A percentile compares a stretch with the other conserved stretches of the same genome.
phyloP scores from a whole-genome alignment of 345 rosid genomes.

The Laguncularia racemosa region DNA sequence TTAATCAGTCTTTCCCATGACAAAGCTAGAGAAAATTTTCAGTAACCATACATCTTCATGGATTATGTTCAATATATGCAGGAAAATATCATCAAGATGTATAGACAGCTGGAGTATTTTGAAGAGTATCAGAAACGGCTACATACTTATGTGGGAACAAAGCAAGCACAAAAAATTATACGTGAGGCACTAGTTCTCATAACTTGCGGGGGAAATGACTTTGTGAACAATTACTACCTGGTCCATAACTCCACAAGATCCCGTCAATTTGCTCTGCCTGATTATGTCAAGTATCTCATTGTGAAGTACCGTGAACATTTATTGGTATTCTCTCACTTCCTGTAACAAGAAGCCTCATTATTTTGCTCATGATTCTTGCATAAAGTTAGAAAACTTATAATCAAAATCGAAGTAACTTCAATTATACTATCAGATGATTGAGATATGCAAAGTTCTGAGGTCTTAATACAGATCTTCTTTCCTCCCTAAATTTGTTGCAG shows the following conservation, averaged over 20 bases:
- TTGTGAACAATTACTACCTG: conserved; percentile 55
- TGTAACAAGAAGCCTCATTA: too few relatives aligned
- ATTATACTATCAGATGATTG: neutral
- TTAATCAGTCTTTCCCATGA: neutral
- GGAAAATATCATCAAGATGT: conserved; percentile 63
- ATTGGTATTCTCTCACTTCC: conserved; percentile 15
- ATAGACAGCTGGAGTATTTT: conserved; percentile 48
- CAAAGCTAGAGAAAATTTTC: neutral
- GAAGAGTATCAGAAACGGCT: conserved; percentile 49
- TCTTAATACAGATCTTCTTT: neutral
- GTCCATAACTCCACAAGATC: conserved; percentile 42
- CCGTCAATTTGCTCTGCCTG: conserved; percentile 33
- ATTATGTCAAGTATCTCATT: conserved; percentile 37
- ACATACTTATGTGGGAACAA: conserved; percentile 34
- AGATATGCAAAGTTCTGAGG: neutral
- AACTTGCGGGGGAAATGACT: conserved; percentile 57
- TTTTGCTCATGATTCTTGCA: too few relatives aligned
- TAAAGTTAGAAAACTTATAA: too few relatives aligned
- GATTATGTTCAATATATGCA: conserved; percentile 12
- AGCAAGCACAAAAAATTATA: conserved; percentile 36
- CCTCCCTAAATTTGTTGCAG: conserved; percentile 21
- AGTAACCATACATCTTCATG: neutral
- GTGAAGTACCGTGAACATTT: conserved; percentile 34
- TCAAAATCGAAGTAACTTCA: neutral
- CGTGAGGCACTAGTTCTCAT: conserved; percentile 38